Base-by-base conservation (phyloP, 371 early-diverging fungal genomes). In the Phascolomyces articulosus region DNA sequence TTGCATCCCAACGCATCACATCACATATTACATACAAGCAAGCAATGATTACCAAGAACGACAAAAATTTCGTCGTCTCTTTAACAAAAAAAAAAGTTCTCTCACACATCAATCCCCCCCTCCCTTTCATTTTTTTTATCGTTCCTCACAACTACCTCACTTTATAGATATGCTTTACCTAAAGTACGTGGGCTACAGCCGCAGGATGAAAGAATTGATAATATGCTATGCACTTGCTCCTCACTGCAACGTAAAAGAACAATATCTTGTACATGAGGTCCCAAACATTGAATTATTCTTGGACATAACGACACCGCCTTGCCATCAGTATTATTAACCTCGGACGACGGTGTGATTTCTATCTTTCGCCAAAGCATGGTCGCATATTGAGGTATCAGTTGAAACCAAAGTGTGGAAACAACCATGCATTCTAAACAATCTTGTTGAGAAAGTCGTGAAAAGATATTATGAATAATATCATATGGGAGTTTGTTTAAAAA, bases 401-500 rank as follows among this genome's bases (percentile, higher is more conserved):
- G 16, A 10, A 29, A 38, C 57, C 57, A 57, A 40, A 40, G 2
- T 13, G 15, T 57, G 18, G 57, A 57, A 20, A 57, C 57, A 2
- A 21, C 57, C 57, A 57, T 38, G 18, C 57, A 57, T 40, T 57
- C 57, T 38, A 57, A 40, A 24, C 57, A 57, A 23, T 57, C 57
- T 13, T 21, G 18, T 38, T 57, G 57, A 23, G 23, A 38, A 9
- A 57, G 57, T 20, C 40, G 40, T 9, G 57, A 31, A 21, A 57
- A 38, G 16, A 57, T 57, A 40, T 40, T 31, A n/a, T 57, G 26
- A n/a, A 40, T 40, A 15, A 57, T 40, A 38, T 57, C 57, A 16
- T 23, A 57, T 11, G 57, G 40, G 6, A 51, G 24, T 13, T 20
- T 51, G 15, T 24, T 2, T 24, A 51, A 51, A 24, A 51, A 51